phyloP scores from a whole-genome alignment of 139 green algal species.

The Pleodorina starrii region DNA sequence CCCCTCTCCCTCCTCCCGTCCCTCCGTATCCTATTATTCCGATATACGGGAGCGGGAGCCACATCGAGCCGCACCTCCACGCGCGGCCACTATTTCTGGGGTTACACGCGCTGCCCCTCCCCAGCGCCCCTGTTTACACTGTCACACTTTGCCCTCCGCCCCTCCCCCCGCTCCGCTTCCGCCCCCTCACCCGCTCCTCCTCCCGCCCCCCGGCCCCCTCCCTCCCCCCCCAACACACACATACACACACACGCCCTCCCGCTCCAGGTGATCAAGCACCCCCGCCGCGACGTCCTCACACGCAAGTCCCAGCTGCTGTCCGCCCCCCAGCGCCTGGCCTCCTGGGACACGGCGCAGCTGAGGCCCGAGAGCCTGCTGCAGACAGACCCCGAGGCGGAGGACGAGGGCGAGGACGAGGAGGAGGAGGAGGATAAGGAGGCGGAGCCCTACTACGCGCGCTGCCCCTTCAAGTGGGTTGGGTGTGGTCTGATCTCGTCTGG shows the following conservation, averaged over 20 bases:
- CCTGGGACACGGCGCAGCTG: neutral
- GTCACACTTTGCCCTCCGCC: too few species aligned
- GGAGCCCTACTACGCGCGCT: slow-evolving; percentile 9
- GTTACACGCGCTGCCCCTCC: too few species aligned
- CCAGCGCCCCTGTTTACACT: too few species aligned
- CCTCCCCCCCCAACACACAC: too few species aligned
- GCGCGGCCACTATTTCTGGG: too few species aligned
- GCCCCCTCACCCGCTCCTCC: too few species aligned
- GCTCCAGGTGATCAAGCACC: slow-evolving; percentile 28
- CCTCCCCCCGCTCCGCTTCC: too few species aligned
- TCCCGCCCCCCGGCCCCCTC: too few species aligned
- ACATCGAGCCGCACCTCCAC: too few species aligned
- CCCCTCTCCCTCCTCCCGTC: neutral
- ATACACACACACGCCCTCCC: neutral
- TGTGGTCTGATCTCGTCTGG: too few species aligned
- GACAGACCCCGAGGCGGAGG: neutral
- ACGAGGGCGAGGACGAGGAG: neutral
- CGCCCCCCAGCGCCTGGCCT: slow-evolving; percentile 1
- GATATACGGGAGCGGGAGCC: too few species aligned
- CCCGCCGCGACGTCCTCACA: slow-evolving; percentile 21
- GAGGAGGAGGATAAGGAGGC: neutral
- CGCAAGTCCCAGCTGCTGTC: slow-evolving; percentile 47
- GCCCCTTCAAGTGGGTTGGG: slow-evolving; percentile 6
- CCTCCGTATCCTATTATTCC: neutral
- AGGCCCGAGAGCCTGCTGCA: neutral